Evolutionary conservation across 176 grass and related monocot genomes (phyloP), one percentile per base, ranked within the genome.

Genomic region (Phragmites australis): DNA sequence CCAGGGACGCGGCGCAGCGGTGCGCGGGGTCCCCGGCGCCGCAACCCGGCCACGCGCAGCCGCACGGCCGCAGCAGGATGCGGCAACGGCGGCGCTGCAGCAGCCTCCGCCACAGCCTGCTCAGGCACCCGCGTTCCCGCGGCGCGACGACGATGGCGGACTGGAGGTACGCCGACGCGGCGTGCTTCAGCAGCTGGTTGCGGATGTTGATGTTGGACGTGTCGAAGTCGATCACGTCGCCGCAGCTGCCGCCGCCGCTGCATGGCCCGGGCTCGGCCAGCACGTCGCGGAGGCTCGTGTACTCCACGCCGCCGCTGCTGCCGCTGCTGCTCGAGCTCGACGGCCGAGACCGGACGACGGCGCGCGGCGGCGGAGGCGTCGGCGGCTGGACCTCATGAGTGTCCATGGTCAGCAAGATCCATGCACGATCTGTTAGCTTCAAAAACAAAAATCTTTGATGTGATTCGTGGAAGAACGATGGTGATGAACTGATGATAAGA

Each of bases 281-380:
- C 78, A 93, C 61, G 77, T 91, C 93, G 23, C 83, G 78, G 65
- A 93, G 83, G 83, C 90, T 91, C 21, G 86, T 93, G 93, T 97
- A 93, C 75, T 90, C 76, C 31, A 74, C 41, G 40, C 74, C 54
- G 22, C 69, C 44, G 30, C 42, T 65, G 44, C 61, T 65, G 14
- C 9, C 54, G 37, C 26, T 77, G 86, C 72, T 82, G 74, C 68
- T 47, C 77, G 49, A 50, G 16, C 70, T 76, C 9, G 61, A 65
- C 80, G 81, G 50, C 84, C 77, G 77, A n/a, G 76, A 68, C 59
- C 74, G 63, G 46, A 51, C 47, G n/a, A 22, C 62, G 52, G 46
- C 22, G 43, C 43, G 68, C 0, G 74, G 63, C 1, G 62, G 74
- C 32, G 68, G 53, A 27, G 70, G 19, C 44, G 76, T 55, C 21